phyloP scores from a whole-genome alignment of 306 rosid genomes.

The Cucurbita pepo region DNA sequence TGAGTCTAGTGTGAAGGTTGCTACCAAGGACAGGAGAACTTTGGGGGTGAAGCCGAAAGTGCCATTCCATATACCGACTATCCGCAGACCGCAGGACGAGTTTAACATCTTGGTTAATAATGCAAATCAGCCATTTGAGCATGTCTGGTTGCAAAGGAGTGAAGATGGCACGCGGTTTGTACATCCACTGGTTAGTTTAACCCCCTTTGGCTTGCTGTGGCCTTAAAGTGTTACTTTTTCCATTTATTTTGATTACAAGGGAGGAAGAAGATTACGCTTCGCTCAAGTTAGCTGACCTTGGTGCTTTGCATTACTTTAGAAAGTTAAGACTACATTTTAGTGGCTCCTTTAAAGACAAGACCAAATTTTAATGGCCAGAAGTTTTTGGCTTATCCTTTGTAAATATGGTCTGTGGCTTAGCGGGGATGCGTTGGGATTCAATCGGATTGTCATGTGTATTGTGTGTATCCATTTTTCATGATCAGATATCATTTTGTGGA shows the following conservation, averaged over 20 bases:
- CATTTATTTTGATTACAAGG: not conserved
- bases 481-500: not conserved
- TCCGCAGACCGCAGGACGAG: constrained; percentile 72
- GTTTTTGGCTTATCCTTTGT: not conserved
- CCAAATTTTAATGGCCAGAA: not conserved
- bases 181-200: constrained; percentile 70
- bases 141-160: constrained; percentile 77
- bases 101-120: constrained; percentile 51
- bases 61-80: constrained; percentile 76
- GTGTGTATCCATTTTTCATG: not conserved
- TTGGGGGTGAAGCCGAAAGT: constrained; percentile 42
- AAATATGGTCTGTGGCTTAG: not conserved
- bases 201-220: not conserved
- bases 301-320: not conserved
- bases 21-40: constrained; percentile 35
- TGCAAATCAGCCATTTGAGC: constrained; percentile 56
- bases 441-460: not conserved
- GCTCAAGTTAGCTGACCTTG: not conserved
- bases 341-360: not conserved
- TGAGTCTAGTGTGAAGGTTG: constrained; percentile 32
- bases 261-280: not conserved
- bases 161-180: constrained; percentile 48
- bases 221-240: not conserved
- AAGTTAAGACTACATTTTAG: not conserved
- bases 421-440: not conserved